Base-by-base conservation (phyloP, 1,139 yeast species). In the Scheffersomyces illinoinensis region DNA sequence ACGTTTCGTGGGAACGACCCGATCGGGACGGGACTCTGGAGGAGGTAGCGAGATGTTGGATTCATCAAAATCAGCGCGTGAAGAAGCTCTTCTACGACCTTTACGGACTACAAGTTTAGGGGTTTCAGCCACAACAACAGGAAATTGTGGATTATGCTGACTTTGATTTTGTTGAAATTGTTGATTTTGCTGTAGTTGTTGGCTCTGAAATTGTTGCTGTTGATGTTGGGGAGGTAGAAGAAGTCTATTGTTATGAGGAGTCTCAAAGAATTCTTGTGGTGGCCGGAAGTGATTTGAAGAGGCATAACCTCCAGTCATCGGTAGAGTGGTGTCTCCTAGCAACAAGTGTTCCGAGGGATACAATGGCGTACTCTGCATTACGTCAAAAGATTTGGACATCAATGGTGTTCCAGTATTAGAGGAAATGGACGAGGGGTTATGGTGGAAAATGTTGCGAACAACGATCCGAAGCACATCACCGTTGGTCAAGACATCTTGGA, bases 401-500 rank as follows among this genome's bases (percentile, higher is more conserved):
- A 55, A 23, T 12, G 60, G 58, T 12, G 62, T 58, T 10, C 24
- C 53, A 17, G 49, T 55, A 17, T 54, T 19, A 17, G 55, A 23
- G 33, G 33, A 50, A 17, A 33, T 50, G 17, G 54, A 33, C 18
- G 33, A 14, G 50, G 49, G 17, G 23, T 23, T 47, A 48, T 24
- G 59, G 20, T 47, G 39, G 50, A 65, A 65, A 24, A 52, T 50
- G 59, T 79, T 77, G 39, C 74, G 73, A n/a, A 87, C 76, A 3
- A 87, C 68, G 0, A 88, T 87, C 55, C 88, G 75, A 18, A 90
- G 78, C 3, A 83, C 72, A 62, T 85, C 88, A 52, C 85, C 86
- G 33, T 79, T 76, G 46, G 75, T 79, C 66, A 90, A 88, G 7
- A 89, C 87, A 64, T 89, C 91, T 8, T 81, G 81, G 0, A 87